Percentiles rank a stretch among this genome's conserved stretches.
Evolutionary conservation across 306 rosid genomes (phyloP).

Genomic region (Carpinus viminea): DNA sequence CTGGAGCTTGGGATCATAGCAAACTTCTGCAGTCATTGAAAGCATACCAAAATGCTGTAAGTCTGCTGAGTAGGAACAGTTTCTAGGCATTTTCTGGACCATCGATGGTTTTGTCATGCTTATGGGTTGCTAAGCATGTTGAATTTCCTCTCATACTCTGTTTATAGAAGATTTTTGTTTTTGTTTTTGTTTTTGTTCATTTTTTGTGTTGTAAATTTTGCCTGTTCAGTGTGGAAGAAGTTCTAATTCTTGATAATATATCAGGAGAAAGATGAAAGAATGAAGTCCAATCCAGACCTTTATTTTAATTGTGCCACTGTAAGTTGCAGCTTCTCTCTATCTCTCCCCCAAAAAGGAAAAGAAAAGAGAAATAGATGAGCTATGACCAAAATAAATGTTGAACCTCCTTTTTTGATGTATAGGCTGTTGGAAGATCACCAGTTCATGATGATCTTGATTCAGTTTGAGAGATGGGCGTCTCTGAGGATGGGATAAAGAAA

Average conservation of each 20-base stretch:
- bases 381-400: neutral
- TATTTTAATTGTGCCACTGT: conserved; percentile 86
- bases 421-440: neutral
- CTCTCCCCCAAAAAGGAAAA: neutral
- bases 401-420: neutral
- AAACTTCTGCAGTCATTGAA: conserved; percentile 82
- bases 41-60: conserved; percentile 98
- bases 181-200: neutral
- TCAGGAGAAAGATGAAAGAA: conserved; percentile 91
- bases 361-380: no score
- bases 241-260: conserved; percentile 41
- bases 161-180: conserved; percentile 13
- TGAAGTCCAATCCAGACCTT: conserved; percentile 86
- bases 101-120: conserved; percentile 3
- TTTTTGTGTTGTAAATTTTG: conserved; percentile 17
- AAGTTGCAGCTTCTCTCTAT: conserved; percentile 35
- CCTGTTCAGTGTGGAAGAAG: conserved; percentile 27
- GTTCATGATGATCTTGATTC: neutral
- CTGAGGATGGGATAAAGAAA: neutral
- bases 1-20: conserved; percentile 91
- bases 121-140: neutral
- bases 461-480: neutral
- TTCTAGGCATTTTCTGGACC: neutral
- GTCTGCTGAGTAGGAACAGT: conserved; percentile 46
- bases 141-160: conserved; percentile 7